phyloP scores from a whole-genome alignment of 2,329 filamentous ascomycete genomes.

The Metarhizium guizhouense region DNA sequence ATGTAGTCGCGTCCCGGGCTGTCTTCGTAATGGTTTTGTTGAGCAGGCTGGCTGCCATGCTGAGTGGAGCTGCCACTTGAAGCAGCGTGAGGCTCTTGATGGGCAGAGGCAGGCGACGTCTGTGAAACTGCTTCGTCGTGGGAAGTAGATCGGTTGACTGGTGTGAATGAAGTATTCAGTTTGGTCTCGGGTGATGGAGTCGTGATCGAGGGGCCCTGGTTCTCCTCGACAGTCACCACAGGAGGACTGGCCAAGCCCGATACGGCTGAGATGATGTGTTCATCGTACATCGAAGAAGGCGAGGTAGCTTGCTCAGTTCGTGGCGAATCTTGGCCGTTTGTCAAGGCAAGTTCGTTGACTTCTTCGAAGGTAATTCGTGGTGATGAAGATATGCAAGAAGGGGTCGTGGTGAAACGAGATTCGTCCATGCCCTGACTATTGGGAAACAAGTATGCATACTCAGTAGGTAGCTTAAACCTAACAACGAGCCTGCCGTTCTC shows the following conservation, averaged over 20 bases:
- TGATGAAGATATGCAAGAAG: conserved; percentile 14
- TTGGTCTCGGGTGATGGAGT: conserved; percentile 2
- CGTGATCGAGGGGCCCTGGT: background rate
- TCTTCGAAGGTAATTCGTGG: conserved; percentile 12
- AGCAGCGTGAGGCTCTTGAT: background rate
- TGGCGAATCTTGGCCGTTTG: background rate
- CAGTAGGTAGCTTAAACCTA: conserved; percentile 28
- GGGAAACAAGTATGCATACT: conserved; percentile 22
- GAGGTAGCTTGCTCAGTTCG: background rate
- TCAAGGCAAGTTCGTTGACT: background rate
- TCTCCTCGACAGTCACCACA: background rate
- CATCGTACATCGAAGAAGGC: background rate
- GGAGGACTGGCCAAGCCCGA: background rate
- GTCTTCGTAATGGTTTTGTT: conserved; percentile 14
- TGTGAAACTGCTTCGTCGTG: background rate
- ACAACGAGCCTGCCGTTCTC: conserved; percentile 23
- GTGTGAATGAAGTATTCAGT: conserved; percentile 16
- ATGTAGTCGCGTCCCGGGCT: conserved; percentile 26
- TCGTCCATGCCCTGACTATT: conserved; percentile 19
- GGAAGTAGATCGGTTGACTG: conserved; percentile 9
- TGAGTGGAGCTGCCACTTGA: background rate
- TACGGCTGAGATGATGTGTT: background rate
- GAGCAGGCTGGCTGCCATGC: background rate
- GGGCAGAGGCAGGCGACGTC: conserved; percentile 7
- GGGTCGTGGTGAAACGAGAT: conserved; percentile 14